Conservation (phyloP, 805 yeast genomes). For the Kazachstania bromeliacearum region DNA sequence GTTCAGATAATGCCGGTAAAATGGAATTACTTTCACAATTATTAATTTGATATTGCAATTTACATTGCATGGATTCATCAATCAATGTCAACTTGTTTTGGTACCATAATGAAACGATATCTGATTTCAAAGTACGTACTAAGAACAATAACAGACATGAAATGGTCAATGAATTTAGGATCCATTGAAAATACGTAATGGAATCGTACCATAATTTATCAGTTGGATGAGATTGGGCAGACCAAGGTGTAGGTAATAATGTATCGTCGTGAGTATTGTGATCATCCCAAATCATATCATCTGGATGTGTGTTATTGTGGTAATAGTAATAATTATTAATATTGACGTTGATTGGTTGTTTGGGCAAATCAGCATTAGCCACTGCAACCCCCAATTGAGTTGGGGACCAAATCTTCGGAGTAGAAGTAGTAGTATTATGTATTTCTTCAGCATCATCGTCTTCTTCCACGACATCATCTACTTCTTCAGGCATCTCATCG, state of each 20-base stretch:
- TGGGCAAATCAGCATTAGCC: too few relatives aligned
- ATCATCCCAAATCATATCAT: neutral
- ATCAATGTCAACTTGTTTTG: constrained; percentile 36
- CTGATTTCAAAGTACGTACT: constrained; percentile 42
- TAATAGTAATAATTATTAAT: constrained; percentile 24
- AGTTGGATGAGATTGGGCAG: constrained; percentile 39
- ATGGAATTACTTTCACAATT: constrained; percentile 44
- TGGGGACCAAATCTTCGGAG: constrained; percentile 8
- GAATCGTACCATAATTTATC: constrained; percentile 47
- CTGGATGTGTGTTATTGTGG: constrained; percentile 2
- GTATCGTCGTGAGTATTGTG: neutral
- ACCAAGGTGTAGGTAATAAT: constrained; percentile 57
- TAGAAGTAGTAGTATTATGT: neutral
- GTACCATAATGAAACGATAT: constrained; percentile 43
- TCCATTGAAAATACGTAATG: constrained; percentile 52
- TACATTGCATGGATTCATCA: constrained; percentile 47
- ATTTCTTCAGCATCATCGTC: constrained; percentile 4
- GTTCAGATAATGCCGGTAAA: constrained; percentile 48
- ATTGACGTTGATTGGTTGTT: constrained; percentile 19
- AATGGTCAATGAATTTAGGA: constrained; percentile 41
- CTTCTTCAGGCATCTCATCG: neutral
- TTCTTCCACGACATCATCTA: constrained; percentile 6
- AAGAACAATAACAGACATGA: constrained; percentile 37
- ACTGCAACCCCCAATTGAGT: constrained; percentile 12
- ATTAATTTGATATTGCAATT: constrained; percentile 43